Percentiles rank a stretch among this genome's conserved stretches.
These are phyloP conservation scores for Aspergillus calidoustus DNA, from an alignment of 2,329 filamentous ascomycete species.

Conservation along the genomic window DNA sequence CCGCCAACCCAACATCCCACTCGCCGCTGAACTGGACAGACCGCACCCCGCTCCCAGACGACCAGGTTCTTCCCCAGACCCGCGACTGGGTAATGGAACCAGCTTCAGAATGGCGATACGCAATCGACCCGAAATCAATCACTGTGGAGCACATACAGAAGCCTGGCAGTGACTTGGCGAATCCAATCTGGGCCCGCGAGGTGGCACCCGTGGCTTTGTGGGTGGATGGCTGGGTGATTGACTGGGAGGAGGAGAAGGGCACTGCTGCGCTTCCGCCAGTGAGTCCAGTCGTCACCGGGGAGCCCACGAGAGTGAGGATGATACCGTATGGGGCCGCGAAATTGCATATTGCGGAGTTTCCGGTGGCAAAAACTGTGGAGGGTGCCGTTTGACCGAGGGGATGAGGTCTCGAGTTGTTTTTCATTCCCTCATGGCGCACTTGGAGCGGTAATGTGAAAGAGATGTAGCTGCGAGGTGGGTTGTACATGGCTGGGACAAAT, in stretches of 20 bases:
- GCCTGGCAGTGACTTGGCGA: constrained; percentile 31
- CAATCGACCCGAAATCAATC: constrained; percentile 38
- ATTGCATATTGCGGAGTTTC: constrained; percentile 53
- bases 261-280: constrained; percentile 41
- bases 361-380: constrained; percentile 16
- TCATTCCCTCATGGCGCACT: too few species aligned
- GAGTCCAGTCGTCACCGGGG: constrained; percentile 33
- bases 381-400: neutral
- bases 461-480: too few species aligned
- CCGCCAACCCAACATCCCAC: constrained; percentile 25
- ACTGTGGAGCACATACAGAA: constrained; percentile 20
- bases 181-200: constrained; percentile 31
- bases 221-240: constrained; percentile 28
- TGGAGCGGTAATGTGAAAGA: too few species aligned
- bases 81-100: constrained; percentile 43
- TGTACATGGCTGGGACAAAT: too few species aligned
- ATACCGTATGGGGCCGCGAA: constrained; percentile 55
- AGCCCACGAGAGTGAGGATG: constrained; percentile 42
- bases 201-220: neutral
- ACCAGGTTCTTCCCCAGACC: constrained; percentile 23
- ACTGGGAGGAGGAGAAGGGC: constrained; percentile 41
- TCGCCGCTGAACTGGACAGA: constrained; percentile 27
- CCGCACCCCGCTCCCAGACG: constrained; percentile 21
- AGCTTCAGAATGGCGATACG: constrained; percentile 33
- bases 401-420: too few species aligned